phyloP scores from a whole-genome alignment of 1,139 yeast species.

The Taiozyma onychis region DNA sequence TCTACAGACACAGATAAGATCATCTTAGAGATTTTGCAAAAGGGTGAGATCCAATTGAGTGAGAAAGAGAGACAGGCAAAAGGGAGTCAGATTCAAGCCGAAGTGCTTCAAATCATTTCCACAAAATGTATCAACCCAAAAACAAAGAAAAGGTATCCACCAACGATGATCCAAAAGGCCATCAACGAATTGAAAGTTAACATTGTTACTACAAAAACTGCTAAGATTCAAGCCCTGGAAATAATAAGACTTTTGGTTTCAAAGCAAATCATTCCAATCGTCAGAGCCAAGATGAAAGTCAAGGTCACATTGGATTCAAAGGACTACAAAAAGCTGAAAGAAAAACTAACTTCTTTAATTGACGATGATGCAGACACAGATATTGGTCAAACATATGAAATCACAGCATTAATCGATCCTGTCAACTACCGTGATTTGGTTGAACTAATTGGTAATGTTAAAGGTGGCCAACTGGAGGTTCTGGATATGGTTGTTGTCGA shows the following conservation, averaged over 20 bases:
- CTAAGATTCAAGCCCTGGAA: constrained; percentile 87
- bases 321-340: constrained; percentile 46
- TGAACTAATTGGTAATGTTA: constrained; percentile 42
- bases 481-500: constrained; percentile 85
- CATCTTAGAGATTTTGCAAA: constrained; percentile 71
- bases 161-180: constrained; percentile 89
- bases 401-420: constrained; percentile 80
- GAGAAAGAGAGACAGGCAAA: constrained; percentile 87
- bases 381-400: constrained; percentile 46
- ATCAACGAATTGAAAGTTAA: constrained; percentile 77
- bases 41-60: constrained; percentile 92
- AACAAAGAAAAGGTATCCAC: constrained; percentile 87
- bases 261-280: constrained; percentile 84
- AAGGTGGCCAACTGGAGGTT: constrained; percentile 69
- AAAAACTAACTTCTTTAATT: constrained; percentile 44
- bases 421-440: constrained; percentile 71
- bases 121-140: constrained; percentile 90
- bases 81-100: constrained; percentile 71
- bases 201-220: constrained; percentile 68
- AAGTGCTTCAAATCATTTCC: constrained; percentile 76
- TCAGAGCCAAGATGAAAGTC: constrained; percentile 90
- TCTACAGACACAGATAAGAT: constrained; percentile 70
- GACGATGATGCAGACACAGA: constrained; percentile 52
- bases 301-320: constrained; percentile 46
- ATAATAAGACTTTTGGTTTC: constrained; percentile 77